These are phyloP conservation scores for Danielia oregonensis DNA, from an alignment of 805 yeast species.

Conservation along the genomic window DNA sequence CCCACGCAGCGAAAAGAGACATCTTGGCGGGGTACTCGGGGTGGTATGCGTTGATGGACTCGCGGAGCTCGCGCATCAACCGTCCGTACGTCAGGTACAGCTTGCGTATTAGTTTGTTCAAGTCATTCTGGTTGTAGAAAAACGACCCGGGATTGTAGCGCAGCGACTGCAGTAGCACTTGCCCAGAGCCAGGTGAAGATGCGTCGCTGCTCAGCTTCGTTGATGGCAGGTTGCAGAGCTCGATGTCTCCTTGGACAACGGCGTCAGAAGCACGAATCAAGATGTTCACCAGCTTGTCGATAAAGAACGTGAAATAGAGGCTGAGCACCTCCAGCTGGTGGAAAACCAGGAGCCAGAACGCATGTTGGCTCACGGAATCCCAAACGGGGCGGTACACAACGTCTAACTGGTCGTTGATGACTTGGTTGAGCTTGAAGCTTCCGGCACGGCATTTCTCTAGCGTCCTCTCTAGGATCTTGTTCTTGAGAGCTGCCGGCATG, in stretches of 20 bases:
- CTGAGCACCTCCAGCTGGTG: constrained; percentile 25
- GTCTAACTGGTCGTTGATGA: constrained; percentile 13
- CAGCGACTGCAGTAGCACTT: not conserved
- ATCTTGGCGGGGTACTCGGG: constrained; percentile 36
- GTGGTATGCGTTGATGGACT: constrained; percentile 26
- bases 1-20: constrained; percentile 34
- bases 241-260: constrained; percentile 14
- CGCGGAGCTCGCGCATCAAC: constrained; percentile 32
- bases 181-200: constrained; percentile 1
- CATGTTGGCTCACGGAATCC: constrained; percentile 16
- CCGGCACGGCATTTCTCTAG: constrained; percentile 1
- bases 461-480: not conserved
- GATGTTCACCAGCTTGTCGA: constrained; percentile 35
- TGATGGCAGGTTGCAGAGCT: constrained; percentile 4
- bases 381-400: constrained; percentile 23
- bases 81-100: constrained; percentile 33
- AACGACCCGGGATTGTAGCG: constrained; percentile 5
- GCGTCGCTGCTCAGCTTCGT: not conserved
- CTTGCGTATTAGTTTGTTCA: constrained; percentile 27
- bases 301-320: constrained; percentile 32
- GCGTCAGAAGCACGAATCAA: constrained; percentile 17
- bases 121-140: constrained; percentile 27
- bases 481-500: constrained; percentile 1
- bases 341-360: constrained; percentile 31
- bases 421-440: constrained; percentile 10